phyloP scores from a whole-genome alignment of 768 basidiomycete genomes.

The Coprinopsis cinerea region DNA sequence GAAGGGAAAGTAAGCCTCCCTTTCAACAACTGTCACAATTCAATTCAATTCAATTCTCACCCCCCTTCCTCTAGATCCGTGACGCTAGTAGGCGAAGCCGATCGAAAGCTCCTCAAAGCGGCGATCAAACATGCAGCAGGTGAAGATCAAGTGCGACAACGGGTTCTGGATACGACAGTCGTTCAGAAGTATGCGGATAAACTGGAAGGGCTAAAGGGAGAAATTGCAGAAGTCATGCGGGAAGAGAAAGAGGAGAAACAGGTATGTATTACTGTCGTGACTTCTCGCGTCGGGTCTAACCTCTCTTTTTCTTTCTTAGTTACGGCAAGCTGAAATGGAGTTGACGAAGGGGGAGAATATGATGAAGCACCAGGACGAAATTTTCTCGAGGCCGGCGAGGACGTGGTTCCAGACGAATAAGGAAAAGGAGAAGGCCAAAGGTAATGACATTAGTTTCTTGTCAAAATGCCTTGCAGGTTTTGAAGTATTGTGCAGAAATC shows the following conservation, averaged over 20 bases:
- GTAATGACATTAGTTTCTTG: conserved; percentile 32
- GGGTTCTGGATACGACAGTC: conserved; percentile 74
- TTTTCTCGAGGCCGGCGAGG: conserved; percentile 86
- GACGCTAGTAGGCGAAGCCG: conserved; percentile 91
- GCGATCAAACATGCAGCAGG: conserved; percentile 84
- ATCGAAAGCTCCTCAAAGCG: conserved; percentile 93
- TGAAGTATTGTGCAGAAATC: conserved; percentile 39
- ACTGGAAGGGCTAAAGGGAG: conserved; percentile 64
- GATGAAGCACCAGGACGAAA: conserved; percentile 89
- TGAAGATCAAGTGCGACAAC: conserved; percentile 81
- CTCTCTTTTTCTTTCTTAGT: conserved; percentile 32
- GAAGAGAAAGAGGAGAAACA: conserved; percentile 97
- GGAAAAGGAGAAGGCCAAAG: conserved; percentile 77
- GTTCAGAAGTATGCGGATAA: conserved; percentile 65
- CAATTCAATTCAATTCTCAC: conserved; percentile 5
- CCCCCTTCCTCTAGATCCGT: conserved; percentile 56
- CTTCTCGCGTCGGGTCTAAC: conserved; percentile 1
- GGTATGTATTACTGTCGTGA: conserved; percentile 38
- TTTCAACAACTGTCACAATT: conserved; percentile 3
- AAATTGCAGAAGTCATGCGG: conserved; percentile 71
- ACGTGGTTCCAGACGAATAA: conserved; percentile 97
- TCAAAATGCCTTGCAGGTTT: background rate
- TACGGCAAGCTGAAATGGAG: conserved; percentile 94
- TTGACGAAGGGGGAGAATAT: conserved; percentile 92
- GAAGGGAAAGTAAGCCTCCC: conserved; percentile 70